Evolutionary conservation across 768 basidiomycete genomes (phyloP).

Genomic region (Clitopilus passeckerianus): DNA sequence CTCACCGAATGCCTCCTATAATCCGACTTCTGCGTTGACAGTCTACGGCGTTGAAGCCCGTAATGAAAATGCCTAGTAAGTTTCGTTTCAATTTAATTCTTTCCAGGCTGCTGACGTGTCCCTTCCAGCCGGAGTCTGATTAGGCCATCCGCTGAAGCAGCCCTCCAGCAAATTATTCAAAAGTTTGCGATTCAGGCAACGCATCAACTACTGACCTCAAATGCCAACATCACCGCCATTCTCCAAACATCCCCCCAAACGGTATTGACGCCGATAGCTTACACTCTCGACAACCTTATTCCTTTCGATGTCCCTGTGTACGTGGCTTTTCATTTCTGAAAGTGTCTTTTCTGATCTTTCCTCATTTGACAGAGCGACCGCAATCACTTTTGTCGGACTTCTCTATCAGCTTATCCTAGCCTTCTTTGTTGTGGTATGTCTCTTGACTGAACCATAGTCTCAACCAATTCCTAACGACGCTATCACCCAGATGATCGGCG

Average conservation of each 20-base stretch:
- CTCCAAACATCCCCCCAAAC: constrained; percentile 46
- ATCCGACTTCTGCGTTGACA: constrained; percentile 44
- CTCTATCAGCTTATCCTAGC: constrained; percentile 49
- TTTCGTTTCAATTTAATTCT: background rate
- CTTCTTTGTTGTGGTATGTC: constrained; percentile 34
- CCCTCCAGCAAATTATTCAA: constrained; percentile 27
- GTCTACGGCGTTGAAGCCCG: constrained; percentile 46
- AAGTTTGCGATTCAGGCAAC: constrained; percentile 21
- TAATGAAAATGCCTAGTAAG: constrained; percentile 60
- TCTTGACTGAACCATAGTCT: background rate
- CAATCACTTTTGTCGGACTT: constrained; percentile 50
- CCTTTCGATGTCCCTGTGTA: constrained; percentile 64
- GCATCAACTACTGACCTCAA: constrained; percentile 11
- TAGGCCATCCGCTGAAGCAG: constrained; percentile 25
- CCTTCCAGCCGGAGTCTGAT: constrained; percentile 22
- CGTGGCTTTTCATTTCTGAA: constrained; percentile 14
- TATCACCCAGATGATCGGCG: constrained; percentile 23
- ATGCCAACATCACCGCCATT: constrained; percentile 23
- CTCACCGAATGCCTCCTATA: constrained; percentile 34
- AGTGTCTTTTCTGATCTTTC: background rate
- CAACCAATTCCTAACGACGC: background rate
- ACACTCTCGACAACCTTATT: constrained; percentile 42
- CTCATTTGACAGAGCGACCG: constrained; percentile 36
- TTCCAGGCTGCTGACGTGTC: constrained; percentile 3
- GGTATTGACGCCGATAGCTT: constrained; percentile 42